Evolutionary conservation across 129 eudicot species (phyloP).

Genomic region (Dittrichia graveolens): DNA sequence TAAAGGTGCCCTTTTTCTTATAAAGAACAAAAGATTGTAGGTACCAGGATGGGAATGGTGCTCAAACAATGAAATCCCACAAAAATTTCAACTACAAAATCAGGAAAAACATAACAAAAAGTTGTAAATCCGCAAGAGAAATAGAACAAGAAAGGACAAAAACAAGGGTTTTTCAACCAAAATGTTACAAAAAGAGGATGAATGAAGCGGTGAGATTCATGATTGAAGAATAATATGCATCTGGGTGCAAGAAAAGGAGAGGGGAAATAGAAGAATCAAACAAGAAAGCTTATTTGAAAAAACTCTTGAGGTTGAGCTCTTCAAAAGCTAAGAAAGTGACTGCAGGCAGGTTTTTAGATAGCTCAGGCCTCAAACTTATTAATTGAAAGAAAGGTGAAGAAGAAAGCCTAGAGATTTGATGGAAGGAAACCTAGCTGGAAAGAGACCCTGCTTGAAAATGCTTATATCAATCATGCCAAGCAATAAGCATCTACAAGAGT

Average conservation of each 20-base stretch:
- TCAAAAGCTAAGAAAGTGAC: slow-evolving; percentile 27
- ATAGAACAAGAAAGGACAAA: slow-evolving; percentile 3
- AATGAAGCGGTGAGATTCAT: slow-evolving; percentile 9
- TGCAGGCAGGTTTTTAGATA: slow-evolving; percentile 26
- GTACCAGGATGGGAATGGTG: slow-evolving; percentile 29
- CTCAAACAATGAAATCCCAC: slow-evolving; percentile 30
- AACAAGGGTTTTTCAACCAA: neutral
- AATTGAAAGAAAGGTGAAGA: slow-evolving; percentile 12
- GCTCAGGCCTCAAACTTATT: slow-evolving; percentile 5
- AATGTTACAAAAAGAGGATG: neutral
- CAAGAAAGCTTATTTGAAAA: neutral
- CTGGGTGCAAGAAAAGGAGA: neutral
- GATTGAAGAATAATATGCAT: slow-evolving; percentile 17
- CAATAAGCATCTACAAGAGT: slow-evolving; percentile 19
- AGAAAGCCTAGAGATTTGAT: slow-evolving; percentile 6
- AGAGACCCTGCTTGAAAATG: slow-evolving; percentile 19
- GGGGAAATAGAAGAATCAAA: neutral
- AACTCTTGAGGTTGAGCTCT: slow-evolving; percentile 1
- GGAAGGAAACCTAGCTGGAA: slow-evolving; percentile 22
- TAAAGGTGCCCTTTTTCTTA: slow-evolving; percentile 16
- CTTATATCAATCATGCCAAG: slow-evolving; percentile 18
- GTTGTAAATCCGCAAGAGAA: neutral
- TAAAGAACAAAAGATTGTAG: slow-evolving; percentile 16
- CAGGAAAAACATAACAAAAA: neutral
- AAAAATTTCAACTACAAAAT: slow-evolving; percentile 8